Conservation (phyloP, 371 early-diverging fungal species). For the Conidiobolus incongruus region DNA sequence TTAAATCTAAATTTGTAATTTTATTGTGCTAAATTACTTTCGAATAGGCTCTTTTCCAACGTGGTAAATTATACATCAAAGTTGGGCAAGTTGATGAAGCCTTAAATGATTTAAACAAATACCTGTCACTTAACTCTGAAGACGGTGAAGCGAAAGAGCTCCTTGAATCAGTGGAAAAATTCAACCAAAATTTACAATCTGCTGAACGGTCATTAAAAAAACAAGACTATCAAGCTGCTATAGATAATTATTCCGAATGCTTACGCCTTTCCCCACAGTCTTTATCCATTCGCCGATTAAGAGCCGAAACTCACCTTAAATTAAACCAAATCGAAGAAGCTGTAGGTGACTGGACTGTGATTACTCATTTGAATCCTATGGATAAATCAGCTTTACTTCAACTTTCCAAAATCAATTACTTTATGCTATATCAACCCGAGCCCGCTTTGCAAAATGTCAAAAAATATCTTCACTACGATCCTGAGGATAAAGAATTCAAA, state of each 20-base stretch:
- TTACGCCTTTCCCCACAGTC: constrained; percentile 29
- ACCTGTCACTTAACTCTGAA: constrained; percentile 11
- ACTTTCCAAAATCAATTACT: constrained; percentile 52
- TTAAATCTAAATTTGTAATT: background rate
- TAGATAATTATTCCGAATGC: constrained; percentile 25
- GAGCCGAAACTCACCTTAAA: constrained; percentile 52
- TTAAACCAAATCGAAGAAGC: constrained; percentile 61
- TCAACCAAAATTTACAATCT: constrained; percentile 12
- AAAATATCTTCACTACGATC: constrained; percentile 71
- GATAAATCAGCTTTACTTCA: constrained; percentile 28
- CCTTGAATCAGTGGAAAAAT: constrained; percentile 11
- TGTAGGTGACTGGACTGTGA: constrained; percentile 35
- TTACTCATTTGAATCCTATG: constrained; percentile 31
- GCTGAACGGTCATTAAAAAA: constrained; percentile 17
- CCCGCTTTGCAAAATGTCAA: constrained; percentile 46
- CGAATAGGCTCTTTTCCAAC: constrained; percentile 52
- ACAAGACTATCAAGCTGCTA: constrained; percentile 31
- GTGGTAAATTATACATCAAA: constrained; percentile 46
- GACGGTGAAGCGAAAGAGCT: constrained; percentile 12
- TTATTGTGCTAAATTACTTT: constrained; percentile 10
- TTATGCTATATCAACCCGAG: constrained; percentile 35
- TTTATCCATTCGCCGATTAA: constrained; percentile 23
- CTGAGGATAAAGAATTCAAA: constrained; percentile 74
- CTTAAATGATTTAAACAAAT: constrained; percentile 19
- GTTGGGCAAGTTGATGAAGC: constrained; percentile 43